Evolutionary conservation across 1,284 basidiomycete genomes (phyloP), one percentile per base, ranked within the genome.

Genomic region (Anthracocystis panici-leucophaei): DNA sequence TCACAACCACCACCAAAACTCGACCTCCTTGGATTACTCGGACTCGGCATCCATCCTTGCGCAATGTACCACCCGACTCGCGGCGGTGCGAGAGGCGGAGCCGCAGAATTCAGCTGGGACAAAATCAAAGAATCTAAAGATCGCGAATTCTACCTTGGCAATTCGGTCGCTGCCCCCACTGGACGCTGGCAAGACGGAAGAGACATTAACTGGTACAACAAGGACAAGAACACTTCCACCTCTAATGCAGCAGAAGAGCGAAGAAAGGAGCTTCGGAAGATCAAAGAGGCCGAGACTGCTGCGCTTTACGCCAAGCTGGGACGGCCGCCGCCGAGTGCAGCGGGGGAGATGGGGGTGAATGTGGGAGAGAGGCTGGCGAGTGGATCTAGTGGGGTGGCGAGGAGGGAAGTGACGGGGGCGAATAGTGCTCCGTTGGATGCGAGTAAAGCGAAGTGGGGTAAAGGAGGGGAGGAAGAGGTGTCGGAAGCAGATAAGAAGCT

Each of bases 151-250:
- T 85, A 85, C 57, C 74, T 85, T 11, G 83, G 83, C 56, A 78
- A 84, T 59, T 81, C 81, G 21, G 75, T 85, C 40, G 73, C 75
- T n/a, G 83, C 82, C 12, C 79, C 83, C 14, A 80, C 77, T 5
- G 83, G 83, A 2, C 75, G 83, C 11, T 85, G 83, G 83, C 81
- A 81, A 44, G 75, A 81, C 40, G 81, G 81, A 18, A 63, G 77
- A 18, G 83, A 85, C 60, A 82, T 85, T 57, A 78, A 76, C 31
- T 85, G 83, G 83, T 85, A 84, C 70, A 84, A 80, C 73, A 82
- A 80, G 41, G 80, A 81, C 45, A 64, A 59, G 31, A 21, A 45
- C 5, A 52, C 41, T 21, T 57, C 49, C 21, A 38, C 29, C 21
- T 44, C 54, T n/a, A 42, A 23, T 46, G 58, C 55, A 1, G 70